Evolutionary conservation across 106 monocot genomes (phyloP).

Genomic region (Dioscorea zingiberensis): DNA sequence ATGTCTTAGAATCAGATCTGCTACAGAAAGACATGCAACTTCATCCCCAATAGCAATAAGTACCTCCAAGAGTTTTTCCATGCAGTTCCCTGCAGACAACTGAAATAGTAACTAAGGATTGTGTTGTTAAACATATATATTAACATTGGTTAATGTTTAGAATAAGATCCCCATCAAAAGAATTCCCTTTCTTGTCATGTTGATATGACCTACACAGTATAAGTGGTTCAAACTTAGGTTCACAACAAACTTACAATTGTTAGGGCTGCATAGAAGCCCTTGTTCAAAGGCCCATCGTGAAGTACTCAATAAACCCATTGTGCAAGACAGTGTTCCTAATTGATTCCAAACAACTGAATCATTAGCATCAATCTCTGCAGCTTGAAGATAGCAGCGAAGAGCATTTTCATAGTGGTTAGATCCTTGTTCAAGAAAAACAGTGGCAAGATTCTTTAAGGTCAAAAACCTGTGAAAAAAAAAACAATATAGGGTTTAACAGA

Average conservation of each 20-base stretch:
- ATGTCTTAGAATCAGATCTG: constrained; percentile 71
- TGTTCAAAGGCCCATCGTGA: constrained; percentile 98
- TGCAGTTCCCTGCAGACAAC: constrained; percentile 83
- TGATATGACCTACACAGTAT: too few relatives aligned
- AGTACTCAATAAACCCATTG: constrained; percentile 80
- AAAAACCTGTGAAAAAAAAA: constrained; percentile 48
- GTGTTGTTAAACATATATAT: too few relatives aligned
- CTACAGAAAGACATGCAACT: constrained; percentile 71
- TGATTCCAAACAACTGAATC: constrained; percentile 98
- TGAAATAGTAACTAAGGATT: not conserved
- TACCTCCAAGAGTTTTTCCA: constrained; percentile 96
- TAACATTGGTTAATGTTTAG: too few relatives aligned
- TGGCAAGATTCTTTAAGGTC: constrained; percentile 88
- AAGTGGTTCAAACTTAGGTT: too few relatives aligned
- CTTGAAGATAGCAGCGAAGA: constrained; percentile 93
- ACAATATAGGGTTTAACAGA: not conserved
- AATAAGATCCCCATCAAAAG: too few relatives aligned
- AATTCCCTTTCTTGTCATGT: too few relatives aligned
- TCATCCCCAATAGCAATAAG: constrained; percentile 86
- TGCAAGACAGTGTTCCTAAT: constrained; percentile 85
- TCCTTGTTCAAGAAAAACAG: constrained; percentile 81
- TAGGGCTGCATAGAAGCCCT: constrained; percentile 90
- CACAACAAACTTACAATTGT: constrained; percentile 57
- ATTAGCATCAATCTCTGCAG: constrained; percentile 84
- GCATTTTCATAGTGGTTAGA: constrained; percentile 59